A percentile compares a stretch with the other conserved stretches of the same genome.
phyloP scores from a whole-genome alignment of 176 grass and related monocot species.

The Stipa capillata region DNA sequence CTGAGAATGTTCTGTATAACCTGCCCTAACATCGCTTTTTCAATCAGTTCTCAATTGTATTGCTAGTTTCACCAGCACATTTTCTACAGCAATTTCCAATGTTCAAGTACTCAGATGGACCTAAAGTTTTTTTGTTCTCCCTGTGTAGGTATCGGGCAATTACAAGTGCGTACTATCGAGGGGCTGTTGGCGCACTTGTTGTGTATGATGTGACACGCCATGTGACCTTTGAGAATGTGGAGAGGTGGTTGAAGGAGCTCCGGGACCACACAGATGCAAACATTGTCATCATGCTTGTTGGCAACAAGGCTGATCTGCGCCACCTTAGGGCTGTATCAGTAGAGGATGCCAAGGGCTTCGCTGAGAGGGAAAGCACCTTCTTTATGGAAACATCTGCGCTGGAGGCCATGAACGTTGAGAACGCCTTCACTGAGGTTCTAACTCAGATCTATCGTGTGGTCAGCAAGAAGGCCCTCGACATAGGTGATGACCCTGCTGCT shows the following conservation, averaged over 20 bases:
- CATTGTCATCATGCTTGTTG: conserved; percentile 52
- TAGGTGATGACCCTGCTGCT: conserved; percentile 44
- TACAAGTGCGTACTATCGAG: conserved; percentile 50
- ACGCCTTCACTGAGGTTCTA: conserved; percentile 39
- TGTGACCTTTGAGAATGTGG: conserved; percentile 49
- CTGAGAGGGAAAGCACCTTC: conserved; percentile 44
- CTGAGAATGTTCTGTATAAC: background rate
- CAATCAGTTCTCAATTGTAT: background rate
- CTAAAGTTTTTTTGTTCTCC: background rate
- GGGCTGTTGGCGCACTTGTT: conserved; percentile 35
- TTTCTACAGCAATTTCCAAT: background rate
- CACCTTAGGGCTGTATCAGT: conserved; percentile 39
- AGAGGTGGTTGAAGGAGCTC: conserved; percentile 52
- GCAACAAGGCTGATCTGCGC: conserved; percentile 48
- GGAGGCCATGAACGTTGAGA: conserved; percentile 46
- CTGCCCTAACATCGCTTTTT: background rate
- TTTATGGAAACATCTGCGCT: conserved; percentile 41
- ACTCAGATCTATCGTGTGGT: conserved; percentile 51
- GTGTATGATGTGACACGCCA: conserved; percentile 43
- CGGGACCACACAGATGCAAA: conserved; percentile 41
- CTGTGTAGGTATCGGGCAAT: conserved; percentile 33
- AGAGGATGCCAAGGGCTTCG: conserved; percentile 43
- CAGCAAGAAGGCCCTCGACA: conserved; percentile 52
- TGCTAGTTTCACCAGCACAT: background rate
- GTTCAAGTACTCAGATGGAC: background rate